A percentile compares a stretch with the other conserved stretches of the same genome.
phyloP scores from a whole-genome alignment of 257 asterid genomes.

The Capsicum baccatum region DNA sequence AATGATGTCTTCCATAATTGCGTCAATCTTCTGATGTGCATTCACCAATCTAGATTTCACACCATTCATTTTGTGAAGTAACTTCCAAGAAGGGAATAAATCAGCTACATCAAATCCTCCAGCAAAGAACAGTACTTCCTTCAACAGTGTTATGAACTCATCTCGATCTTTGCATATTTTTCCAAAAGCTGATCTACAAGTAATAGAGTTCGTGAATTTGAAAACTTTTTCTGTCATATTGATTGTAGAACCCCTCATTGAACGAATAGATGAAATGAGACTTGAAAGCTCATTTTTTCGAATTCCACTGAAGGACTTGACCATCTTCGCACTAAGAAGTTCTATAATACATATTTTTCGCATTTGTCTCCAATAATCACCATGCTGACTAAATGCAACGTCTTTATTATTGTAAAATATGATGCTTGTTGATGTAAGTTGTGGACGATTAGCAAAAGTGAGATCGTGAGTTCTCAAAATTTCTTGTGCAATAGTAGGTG shows the following conservation, averaged over 20 bases:
- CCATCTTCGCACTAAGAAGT: neutral
- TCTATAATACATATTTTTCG: neutral
- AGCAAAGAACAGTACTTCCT: neutral
- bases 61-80: neutral
- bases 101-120: neutral
- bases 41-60: neutral
- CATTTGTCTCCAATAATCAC: conserved; percentile 1
- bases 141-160: neutral
- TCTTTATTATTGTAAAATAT: neutral
- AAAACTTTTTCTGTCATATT: neutral
- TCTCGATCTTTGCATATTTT: neutral
- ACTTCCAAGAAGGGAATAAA: neutral
- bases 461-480: neutral
- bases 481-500: neutral
- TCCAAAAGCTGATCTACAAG: neutral
- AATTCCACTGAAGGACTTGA: neutral
- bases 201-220: neutral
- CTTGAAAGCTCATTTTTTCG: neutral
- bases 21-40: neutral
- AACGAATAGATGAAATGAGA: neutral
- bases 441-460: neutral
- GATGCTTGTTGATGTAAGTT: neutral
- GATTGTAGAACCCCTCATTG: neutral
- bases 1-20: neutral
- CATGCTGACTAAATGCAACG: neutral